Evolutionary conservation across 139 green algal genomes (phyloP), one percentile per base, ranked within the genome.

Genomic region (Astrephomene gubernaculifera): DNA sequence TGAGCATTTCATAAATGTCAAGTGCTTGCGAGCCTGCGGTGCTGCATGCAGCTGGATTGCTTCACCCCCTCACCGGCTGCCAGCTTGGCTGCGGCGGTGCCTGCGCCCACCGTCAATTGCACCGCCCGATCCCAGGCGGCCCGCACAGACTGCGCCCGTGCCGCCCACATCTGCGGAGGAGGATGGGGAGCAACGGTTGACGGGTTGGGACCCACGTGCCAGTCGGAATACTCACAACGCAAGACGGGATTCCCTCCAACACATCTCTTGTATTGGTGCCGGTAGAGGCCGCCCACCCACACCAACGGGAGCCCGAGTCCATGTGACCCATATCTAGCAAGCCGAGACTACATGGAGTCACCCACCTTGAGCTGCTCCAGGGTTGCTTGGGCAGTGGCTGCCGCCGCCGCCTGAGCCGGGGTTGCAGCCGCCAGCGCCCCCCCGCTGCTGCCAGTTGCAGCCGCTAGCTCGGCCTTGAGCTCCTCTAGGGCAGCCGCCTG

Each of bases 291-390:
- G n/a, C n/a, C n/a, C n/a, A n/a, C n/a, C n/a, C n/a, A n/a, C n/a
- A n/a, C n/a, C n/a, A n/a, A n/a, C n/a, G n/a, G n/a, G n/a, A n/a
- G n/a, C n/a, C n/a, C n/a, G n/a, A n/a, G n/a, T n/a, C n/a, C 33
- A 67, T 25, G 43, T 38, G 29, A 27, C 63, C n/a, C 29, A 27
- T n/a, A 41, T 12, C 9, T 21, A 22, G 38, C 21, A 74, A 35
- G 8, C 12, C 33, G 5, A 14, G 64, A 29, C 14, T 9, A 4
- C 64, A 27, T 71, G 33, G 10, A 71, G 14, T 29, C 39, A 57
- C 73, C 33, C 73, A 81, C 73, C 73, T 69, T 52, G 4, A 82
- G 74, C 36, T 60, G 54, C 27, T 82, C 73, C 17, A 71, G 54
- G 4, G 74, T 71, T 6, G 39, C 36, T 4, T 53, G 35, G 4